These are phyloP conservation scores for Drosera spatulata DNA, from an alignment of 179 eudicot species.

Conservation along the genomic window DNA sequence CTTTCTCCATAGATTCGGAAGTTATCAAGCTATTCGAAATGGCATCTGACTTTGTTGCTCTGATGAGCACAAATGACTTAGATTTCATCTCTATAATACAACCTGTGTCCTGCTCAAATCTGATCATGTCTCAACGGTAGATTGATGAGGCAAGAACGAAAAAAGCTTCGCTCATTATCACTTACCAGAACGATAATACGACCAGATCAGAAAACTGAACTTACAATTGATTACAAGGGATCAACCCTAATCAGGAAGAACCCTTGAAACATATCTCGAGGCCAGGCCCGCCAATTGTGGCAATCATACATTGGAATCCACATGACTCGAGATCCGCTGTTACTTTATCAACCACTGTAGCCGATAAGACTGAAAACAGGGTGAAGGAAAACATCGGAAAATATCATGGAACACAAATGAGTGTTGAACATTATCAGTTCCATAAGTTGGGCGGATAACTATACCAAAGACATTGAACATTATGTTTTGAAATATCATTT, in stretches of 20 bases:
- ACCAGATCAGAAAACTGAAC: too few species aligned
- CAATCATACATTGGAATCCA: conserved; percentile 74
- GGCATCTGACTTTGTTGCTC: too few species aligned
- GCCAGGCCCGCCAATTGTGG: conserved; percentile 76
- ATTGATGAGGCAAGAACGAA: too few species aligned
- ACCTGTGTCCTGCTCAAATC: too few species aligned
- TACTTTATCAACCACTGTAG: conserved; percentile 54
- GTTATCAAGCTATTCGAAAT: too few species aligned
- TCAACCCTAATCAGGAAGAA: conserved; percentile 10
- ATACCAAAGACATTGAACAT: neutral
- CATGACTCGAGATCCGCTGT: conserved; percentile 61
- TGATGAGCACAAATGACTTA: too few species aligned
- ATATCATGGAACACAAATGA: neutral
- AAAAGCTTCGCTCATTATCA: too few species aligned
- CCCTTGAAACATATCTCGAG: conserved; percentile 46
- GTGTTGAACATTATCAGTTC: neutral
- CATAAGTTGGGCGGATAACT: neutral
- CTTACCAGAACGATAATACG: too few species aligned
- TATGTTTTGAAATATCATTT: neutral
- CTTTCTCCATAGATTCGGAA: too few species aligned
- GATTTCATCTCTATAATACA: too few species aligned
- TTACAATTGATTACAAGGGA: too few species aligned
- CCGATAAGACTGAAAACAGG: conserved; percentile 44
- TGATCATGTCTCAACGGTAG: too few species aligned
- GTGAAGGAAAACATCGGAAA: conserved; percentile 32